Evolutionary conservation across 2,329 filamentous ascomycete species (phyloP), one percentile per base, ranked within the genome.

Genomic region (Cladosporium sp.): DNA sequence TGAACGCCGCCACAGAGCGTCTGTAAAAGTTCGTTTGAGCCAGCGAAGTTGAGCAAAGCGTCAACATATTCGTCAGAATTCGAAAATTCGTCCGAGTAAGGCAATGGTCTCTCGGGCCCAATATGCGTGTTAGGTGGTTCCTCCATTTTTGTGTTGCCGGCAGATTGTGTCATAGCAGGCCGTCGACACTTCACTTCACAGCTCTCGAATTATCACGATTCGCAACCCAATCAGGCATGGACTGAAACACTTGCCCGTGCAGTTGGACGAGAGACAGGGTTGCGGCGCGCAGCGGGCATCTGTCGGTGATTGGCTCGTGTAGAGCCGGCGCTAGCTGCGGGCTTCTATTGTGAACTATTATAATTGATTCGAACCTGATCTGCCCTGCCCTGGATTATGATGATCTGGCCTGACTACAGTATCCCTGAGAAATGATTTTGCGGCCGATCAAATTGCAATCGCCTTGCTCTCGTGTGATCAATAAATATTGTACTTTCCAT

Each of bases 1-100:
- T 98, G 93, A 1, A 97, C 88, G n/a, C 92, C 91, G 50, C 93
- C 93, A 66, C 90, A 95, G n/a, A 98, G 78, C 22, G 88, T 89
- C 59, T 89, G 86, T 61, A 96, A 90, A 1, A 89, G 76, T 50
- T 85, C 80, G 43, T 86, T 87, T 2, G 82, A 83, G 5, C 83
- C 83, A 1, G 84, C 81, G 63, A 97, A 95, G 16, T 82, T 68
- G 22, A 97, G 77, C 10, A 97, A 80, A 14, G 83, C 84, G 22
- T 87, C 77, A 45, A 95, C 80, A 68, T 95, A 98, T 49, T 83
- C 79, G 44, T 95, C 87, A 5, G 83, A 73, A 42, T 81, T 82
- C 35, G 74, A 67, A 75, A 92, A 96, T 62, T 82, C 80, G 46
- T 83, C 77, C 33, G 81, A 77, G 64, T 87, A 81, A 1, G 91